Percentiles rank a stretch among this genome's conserved stretches.
Evolutionary conservation across 1,139 yeast species (phyloP).

Genomic region (Ogataea hybrid): DNA sequence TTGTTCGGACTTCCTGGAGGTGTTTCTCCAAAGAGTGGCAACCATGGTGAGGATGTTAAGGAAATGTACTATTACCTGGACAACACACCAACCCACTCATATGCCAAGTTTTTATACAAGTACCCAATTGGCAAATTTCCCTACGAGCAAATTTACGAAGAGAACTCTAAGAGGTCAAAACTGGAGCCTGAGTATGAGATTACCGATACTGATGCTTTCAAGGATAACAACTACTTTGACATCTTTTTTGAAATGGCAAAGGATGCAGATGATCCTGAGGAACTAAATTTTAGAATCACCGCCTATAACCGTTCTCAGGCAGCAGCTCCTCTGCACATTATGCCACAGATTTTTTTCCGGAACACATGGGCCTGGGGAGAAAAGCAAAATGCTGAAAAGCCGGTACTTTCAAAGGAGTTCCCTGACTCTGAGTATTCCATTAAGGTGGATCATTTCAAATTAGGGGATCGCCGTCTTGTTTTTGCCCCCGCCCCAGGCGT

Average conservation of each 20-base stretch:
- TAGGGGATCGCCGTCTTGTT: slow-evolving; percentile 68
- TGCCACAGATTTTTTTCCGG: slow-evolving; percentile 85
- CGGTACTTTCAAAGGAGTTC: slow-evolving; percentile 44
- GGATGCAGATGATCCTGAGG: slow-evolving; percentile 78
- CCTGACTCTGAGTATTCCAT: slow-evolving; percentile 44
- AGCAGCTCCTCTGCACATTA: slow-evolving; percentile 82
- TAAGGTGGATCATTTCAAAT: slow-evolving; percentile 64
- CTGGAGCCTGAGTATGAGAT: slow-evolving; percentile 69
- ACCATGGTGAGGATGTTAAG: slow-evolving; percentile 95
- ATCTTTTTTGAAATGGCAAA: slow-evolving; percentile 92
- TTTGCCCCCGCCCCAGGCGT: slow-evolving; percentile 92
- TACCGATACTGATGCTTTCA: slow-evolving; percentile 72
- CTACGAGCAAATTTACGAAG: slow-evolving; percentile 70
- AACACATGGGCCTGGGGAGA: slow-evolving; percentile 94
- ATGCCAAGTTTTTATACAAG: slow-evolving; percentile 90
- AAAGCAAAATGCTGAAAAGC: slow-evolving; percentile 46
- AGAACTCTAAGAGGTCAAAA: slow-evolving; percentile 65
- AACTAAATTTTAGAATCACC: slow-evolving; percentile 77
- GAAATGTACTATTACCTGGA: slow-evolving; percentile 84
- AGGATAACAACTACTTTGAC: slow-evolving; percentile 83
- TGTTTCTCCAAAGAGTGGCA: slow-evolving; percentile 93
- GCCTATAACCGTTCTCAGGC: slow-evolving; percentile 85
- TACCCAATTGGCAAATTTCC: slow-evolving; percentile 88
- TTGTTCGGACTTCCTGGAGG: slow-evolving; percentile 83
- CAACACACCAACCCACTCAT: slow-evolving; percentile 91